Evolutionary conservation across 148 eudicot species (phyloP), one percentile per base, ranked within the genome.

Genomic region (Cornus suecica): DNA sequence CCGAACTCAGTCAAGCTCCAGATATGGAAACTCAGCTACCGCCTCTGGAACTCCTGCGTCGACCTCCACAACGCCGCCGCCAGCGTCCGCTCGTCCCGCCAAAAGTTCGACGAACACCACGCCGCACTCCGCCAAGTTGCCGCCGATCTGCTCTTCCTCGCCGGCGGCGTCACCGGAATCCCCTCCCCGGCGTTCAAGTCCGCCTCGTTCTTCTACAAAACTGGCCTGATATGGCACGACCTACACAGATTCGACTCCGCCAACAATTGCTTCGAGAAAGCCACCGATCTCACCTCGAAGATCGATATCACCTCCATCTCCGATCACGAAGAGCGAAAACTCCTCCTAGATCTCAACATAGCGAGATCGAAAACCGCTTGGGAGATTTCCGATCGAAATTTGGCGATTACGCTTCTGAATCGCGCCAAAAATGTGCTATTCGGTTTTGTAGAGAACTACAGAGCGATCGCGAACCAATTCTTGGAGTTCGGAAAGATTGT

Each of bases 21-120:
- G 72, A 77, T 92, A 58, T 92, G 94, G 97, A 92, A 92, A 74
- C 89, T 94, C 83, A 85, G 89, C 75, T 94, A 87, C 87, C 91
- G 97, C 45, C 88, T 94, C 64, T 94, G 98, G 98, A 94, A 94
- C 80, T 69, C 88, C 28, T 89, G 93, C 75, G 94, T 94, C 79
- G 96, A 94, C 65, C 82, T 90, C 77, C 74, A 91, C 71, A 92
- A 94, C 77, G 79, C 90, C 70, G 67, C 72, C 73, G 73, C 72
- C 73, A 71, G 72, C 4, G 52, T 81, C 73, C 79, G 67, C 30
- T 54, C 77, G 26, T 34, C 77, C 32, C 61, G 81, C 28, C 60
- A 77, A 31, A 84, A 80, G 32, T 27, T 65, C 64, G 31, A 61
- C 28, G 84, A 79, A 11, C 85, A 85, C 45, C 88, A 83, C 74